These are phyloP conservation scores for Oenanthe sinensis DNA, from an alignment of 129 eudicot genomes.

Conservation along the genomic window DNA sequence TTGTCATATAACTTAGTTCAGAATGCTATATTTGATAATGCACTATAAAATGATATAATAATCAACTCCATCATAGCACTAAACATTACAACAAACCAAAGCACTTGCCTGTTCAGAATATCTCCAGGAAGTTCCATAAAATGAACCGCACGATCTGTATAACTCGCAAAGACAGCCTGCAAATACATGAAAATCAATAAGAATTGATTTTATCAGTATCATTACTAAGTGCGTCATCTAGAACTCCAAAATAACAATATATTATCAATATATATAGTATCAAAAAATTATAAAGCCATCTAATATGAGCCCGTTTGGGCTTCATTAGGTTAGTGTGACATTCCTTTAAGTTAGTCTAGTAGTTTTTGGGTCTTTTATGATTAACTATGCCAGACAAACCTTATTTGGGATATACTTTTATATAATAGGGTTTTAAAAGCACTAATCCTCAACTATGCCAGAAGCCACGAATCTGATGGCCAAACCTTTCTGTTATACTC, in stretches of 20 bases:
- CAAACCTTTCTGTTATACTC: neutral
- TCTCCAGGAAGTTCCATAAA: conserved; percentile 99
- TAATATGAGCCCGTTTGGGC: neutral
- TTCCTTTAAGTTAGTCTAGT: too few relatives aligned
- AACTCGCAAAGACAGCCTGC: conserved; percentile 76
- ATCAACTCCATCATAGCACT: neutral
- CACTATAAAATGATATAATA: neutral
- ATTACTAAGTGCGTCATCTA: neutral
- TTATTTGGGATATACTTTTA: too few relatives aligned
- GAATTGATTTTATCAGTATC: neutral
- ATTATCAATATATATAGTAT: neutral
- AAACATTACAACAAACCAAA: neutral
- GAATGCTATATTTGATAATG: neutral
- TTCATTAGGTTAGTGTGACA: too few relatives aligned
- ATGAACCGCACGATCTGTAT: conserved; percentile 76
- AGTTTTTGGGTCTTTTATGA: too few relatives aligned
- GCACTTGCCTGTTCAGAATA: conserved; percentile 71
- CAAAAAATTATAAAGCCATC: neutral
- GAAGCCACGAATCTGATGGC: neutral
- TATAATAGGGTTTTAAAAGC: neutral
- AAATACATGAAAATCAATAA: conserved; percentile 16
- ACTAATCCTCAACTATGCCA: neutral
- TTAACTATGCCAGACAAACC: too few relatives aligned
- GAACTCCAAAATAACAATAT: neutral
- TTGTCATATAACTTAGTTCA: neutral